Conservation (phyloP, 208 protist genomes). For the Lotmaria passim region DNA sequence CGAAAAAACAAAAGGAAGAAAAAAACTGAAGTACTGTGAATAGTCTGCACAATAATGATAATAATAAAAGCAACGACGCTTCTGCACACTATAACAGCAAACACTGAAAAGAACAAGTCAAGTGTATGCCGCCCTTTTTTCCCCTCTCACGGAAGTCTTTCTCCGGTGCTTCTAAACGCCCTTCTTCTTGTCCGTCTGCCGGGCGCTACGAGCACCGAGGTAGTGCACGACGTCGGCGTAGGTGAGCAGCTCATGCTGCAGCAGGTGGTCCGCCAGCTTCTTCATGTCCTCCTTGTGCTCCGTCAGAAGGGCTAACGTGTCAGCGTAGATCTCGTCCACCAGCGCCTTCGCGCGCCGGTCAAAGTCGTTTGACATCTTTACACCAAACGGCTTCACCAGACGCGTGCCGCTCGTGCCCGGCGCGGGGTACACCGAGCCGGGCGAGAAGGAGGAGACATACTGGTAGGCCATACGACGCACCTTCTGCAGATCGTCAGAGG, state of each 20-base stretch:
- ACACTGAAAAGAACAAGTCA: too few species aligned
- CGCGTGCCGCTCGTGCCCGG: slow-evolving; percentile 61
- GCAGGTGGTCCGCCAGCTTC: slow-evolving; percentile 86
- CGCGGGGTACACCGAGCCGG: slow-evolving; percentile 72
- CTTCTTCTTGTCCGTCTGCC: slow-evolving; percentile 58
- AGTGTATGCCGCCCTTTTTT: too few species aligned
- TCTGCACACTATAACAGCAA: too few species aligned
- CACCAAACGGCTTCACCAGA: slow-evolving; percentile 91
- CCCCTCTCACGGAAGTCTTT: too few species aligned
- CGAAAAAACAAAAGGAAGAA: too few species aligned
- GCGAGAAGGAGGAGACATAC: slow-evolving; percentile 82
- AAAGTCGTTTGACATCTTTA: slow-evolving; percentile 78
- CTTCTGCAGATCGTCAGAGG: slow-evolving; percentile 96
- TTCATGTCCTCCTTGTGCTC: slow-evolving; percentile 84
- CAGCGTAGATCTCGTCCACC: slow-evolving; percentile 81
- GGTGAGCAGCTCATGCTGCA: slow-evolving; percentile 85
- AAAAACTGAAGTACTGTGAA: too few species aligned
- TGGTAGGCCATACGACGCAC: slow-evolving; percentile 92
- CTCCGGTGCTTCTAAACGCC: slow-evolving; percentile 34
- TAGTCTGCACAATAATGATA: too few species aligned
- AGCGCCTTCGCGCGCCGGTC: slow-evolving; percentile 89
- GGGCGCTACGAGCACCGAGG: slow-evolving; percentile 58
- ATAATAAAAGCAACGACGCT: too few species aligned
- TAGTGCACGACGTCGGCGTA: slow-evolving; percentile 79
- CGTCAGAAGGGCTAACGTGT: slow-evolving; percentile 67